Percentiles rank a stretch among this genome's conserved stretches.
phyloP scores from a whole-genome alignment of 345 rosid genomes.

The Gossypium mustelinum region DNA sequence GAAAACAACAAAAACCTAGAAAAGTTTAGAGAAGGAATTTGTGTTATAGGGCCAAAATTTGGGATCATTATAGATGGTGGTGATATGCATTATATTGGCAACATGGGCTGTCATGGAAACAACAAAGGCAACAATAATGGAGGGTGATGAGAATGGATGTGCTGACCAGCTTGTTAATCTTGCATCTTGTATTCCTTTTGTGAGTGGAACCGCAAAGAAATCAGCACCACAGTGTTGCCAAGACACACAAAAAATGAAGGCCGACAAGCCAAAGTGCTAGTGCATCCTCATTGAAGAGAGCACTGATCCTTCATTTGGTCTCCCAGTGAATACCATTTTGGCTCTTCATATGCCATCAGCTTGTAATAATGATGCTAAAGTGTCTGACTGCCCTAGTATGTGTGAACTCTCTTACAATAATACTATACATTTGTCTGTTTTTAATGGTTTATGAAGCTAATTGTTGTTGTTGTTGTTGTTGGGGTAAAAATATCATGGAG shows the following conservation, averaged over 20 bases:
- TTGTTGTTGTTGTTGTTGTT: neutral
- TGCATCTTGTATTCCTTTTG: slow-evolving; percentile 44
- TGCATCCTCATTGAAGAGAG: slow-evolving; percentile 41
- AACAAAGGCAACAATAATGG: slow-evolving; percentile 17
- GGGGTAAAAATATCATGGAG: no score
- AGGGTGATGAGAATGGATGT: slow-evolving; percentile 36
- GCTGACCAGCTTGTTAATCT: slow-evolving; percentile 32
- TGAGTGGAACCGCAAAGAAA: slow-evolving; percentile 39
- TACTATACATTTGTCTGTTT: neutral
- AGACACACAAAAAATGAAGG: slow-evolving; percentile 32
- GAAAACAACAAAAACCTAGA: neutral
- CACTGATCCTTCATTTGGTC: slow-evolving; percentile 42
- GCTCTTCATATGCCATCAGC: slow-evolving; percentile 47
- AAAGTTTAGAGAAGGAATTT: neutral
- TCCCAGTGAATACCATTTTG: slow-evolving; percentile 42
- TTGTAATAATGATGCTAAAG: slow-evolving; percentile 41
- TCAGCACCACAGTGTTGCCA: slow-evolving; percentile 42
- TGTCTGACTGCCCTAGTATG: slow-evolving; percentile 38
- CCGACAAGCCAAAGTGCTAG: slow-evolving; percentile 36
- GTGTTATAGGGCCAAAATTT: neutral
- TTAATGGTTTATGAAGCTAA: neutral
- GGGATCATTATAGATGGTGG: slow-evolving; percentile 11
- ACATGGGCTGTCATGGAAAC: slow-evolving; percentile 9
- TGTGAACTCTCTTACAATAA: neutral
- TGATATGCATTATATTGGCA: slow-evolving; percentile 14